These are phyloP conservation scores for Penicillium sp. DNA, from an alignment of 2,329 filamentous ascomycete genomes.

Conservation along the genomic window DNA sequence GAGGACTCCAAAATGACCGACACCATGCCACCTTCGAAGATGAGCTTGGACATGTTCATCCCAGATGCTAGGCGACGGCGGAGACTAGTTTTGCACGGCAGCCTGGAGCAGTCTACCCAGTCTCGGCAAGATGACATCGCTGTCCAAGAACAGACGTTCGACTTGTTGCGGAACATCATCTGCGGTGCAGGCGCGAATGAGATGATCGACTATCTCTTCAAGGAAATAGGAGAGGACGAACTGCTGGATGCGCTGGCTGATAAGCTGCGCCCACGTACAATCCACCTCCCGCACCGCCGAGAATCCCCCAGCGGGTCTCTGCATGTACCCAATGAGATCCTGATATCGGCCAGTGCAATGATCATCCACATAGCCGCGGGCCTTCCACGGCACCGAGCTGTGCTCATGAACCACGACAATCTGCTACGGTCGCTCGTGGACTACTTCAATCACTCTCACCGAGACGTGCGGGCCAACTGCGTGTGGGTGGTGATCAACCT, in stretches of 20 bases:
- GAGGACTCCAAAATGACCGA: slow-evolving; percentile 36
- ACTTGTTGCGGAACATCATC: slow-evolving; percentile 86
- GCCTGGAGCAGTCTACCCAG: slow-evolving; percentile 63
- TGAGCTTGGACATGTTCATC: slow-evolving; percentile 37
- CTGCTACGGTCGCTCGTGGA: slow-evolving; percentile 68
- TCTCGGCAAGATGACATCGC: slow-evolving; percentile 72
- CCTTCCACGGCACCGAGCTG: slow-evolving; percentile 68
- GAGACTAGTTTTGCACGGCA: slow-evolving; percentile 54
- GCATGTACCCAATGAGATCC: slow-evolving; percentile 56
- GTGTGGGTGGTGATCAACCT: slow-evolving; percentile 85
- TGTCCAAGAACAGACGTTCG: slow-evolving; percentile 85
- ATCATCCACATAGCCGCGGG: slow-evolving; percentile 86
- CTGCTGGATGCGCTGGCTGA: slow-evolving; percentile 76
- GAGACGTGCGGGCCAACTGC: slow-evolving; percentile 69
- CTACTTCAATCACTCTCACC: slow-evolving; percentile 68
- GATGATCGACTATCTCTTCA: slow-evolving; percentile 84
- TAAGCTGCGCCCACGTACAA: slow-evolving; percentile 60
- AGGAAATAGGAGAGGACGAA: slow-evolving; percentile 67
- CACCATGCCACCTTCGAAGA: slow-evolving; percentile 40
- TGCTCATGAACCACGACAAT: slow-evolving; percentile 70
- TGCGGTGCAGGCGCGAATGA: slow-evolving; percentile 56
- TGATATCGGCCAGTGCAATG: slow-evolving; percentile 73
- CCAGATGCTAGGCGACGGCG: slow-evolving; percentile 39
- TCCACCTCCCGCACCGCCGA: slow-evolving; percentile 31
- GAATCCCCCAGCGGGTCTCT: slow-evolving; percentile 30